Evolutionary conservation across 306 rosid genomes (phyloP).

Genomic region (Macrotyloma uniflorum): DNA sequence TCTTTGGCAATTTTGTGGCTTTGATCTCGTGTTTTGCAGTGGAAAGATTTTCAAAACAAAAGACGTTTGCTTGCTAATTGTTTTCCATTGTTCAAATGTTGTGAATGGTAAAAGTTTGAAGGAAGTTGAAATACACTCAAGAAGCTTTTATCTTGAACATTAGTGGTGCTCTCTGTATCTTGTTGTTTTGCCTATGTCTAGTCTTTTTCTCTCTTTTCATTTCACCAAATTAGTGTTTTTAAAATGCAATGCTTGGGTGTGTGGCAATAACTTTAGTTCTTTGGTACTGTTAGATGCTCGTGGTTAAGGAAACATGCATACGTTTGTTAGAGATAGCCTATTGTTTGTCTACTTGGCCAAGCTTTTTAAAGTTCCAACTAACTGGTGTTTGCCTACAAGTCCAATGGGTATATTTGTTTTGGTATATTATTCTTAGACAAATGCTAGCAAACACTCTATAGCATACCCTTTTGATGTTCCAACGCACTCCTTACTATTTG

Average conservation of each 20-base stretch:
- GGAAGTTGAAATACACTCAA: background rate
- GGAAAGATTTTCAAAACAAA: background rate
- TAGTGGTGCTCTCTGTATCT: background rate
- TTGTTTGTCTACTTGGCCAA: conserved; percentile 9
- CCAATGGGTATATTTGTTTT: background rate
- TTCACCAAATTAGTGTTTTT: conserved; percentile 9
- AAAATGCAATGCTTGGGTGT: background rate
- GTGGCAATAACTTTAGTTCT: background rate
- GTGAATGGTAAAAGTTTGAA: background rate
- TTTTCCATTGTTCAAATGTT: conserved; percentile 7
- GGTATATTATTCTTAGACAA: background rate
- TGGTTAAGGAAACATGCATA: background rate
- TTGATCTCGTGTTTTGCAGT: conserved; percentile 4
- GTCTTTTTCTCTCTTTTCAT: background rate
- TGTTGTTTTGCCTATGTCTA: background rate
- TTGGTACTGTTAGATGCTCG: background rate
- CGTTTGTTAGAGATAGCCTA: background rate
- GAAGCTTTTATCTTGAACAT: conserved; percentile 24
- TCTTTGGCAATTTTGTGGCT: conserved; percentile 9
- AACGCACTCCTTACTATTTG: background rate
- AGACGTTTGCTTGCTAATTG: background rate
- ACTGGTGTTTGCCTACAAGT: conserved; percentile 8
- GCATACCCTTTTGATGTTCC: background rate
- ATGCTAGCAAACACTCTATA: background rate
- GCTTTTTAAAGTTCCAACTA: conserved; percentile 20